These are phyloP conservation scores for Tympanopsis confertula DNA, from an alignment of 2,329 filamentous ascomycete species.

Conservation along the genomic window DNA sequence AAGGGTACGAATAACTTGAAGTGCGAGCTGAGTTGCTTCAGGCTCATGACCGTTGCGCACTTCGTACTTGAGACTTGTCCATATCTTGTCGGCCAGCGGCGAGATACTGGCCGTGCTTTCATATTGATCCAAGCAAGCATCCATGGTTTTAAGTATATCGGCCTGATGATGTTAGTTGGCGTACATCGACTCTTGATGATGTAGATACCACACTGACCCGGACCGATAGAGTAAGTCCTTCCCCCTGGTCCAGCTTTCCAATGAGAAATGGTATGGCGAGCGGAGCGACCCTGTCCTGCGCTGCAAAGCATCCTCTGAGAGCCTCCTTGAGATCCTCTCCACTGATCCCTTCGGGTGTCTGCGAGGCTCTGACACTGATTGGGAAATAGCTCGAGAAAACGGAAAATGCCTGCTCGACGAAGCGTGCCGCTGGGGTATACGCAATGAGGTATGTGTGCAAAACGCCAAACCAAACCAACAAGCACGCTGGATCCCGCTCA, in stretches of 20 bases:
- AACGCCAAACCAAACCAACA: constrained; percentile 44
- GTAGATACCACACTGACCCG: constrained; percentile 26
- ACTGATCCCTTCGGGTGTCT: constrained; percentile 35
- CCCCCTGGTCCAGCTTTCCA: constrained; percentile 45
- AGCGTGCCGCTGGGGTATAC: constrained; percentile 30
- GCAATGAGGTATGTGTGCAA: constrained; percentile 29
- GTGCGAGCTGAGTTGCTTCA: background rate
- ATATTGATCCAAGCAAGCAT: background rate
- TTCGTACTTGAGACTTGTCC: background rate
- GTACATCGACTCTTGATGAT: background rate
- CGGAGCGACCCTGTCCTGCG: constrained; percentile 30
- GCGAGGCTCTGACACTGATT: constrained; percentile 40
- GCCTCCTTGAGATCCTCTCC: constrained; percentile 42
- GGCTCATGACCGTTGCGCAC: background rate
- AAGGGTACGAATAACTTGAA: background rate
- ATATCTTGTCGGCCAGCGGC: background rate
- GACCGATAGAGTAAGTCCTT: constrained; percentile 43
- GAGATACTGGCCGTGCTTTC: background rate
- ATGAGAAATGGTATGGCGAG: constrained; percentile 40
- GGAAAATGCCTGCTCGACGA: constrained; percentile 37
- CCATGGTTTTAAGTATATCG: background rate
- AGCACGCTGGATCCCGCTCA: constrained; percentile 44
- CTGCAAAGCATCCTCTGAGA: constrained; percentile 40
- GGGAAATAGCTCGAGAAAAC: constrained; percentile 49
- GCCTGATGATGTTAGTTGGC: background rate